phyloP scores from a whole-genome alignment of 2,329 filamentous ascomycete species.

The Cercospora sesami region DNA sequence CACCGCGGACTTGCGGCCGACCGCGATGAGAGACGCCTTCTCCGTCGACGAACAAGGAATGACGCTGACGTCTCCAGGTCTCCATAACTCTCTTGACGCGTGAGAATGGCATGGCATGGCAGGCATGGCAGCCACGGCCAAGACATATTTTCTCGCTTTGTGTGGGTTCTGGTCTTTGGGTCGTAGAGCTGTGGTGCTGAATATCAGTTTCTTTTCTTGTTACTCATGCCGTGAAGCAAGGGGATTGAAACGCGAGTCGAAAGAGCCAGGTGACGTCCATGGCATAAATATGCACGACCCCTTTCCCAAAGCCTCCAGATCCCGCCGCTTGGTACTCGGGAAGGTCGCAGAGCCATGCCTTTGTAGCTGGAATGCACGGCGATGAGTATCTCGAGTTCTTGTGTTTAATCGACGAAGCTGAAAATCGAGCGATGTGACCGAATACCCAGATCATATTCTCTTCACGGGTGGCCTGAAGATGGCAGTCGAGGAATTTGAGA shows the following conservation, averaged over 20 bases:
- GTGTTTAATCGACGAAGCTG: neutral
- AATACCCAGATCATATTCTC: neutral
- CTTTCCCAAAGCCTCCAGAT: neutral
- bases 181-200: neutral
- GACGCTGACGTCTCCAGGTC: neutral
- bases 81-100: neutral
- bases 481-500: neutral
- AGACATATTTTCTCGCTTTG: neutral
- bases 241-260: neutral
- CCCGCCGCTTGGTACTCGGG: neutral
- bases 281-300: neutral
- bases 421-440: neutral
- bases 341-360: neutral
- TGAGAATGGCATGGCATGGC: neutral
- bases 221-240: neutral
- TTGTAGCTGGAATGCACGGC: neutral
- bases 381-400: slow-evolving; percentile 3
- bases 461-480: neutral
- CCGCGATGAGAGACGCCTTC: neutral
- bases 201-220: neutral
- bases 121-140: slow-evolving; percentile 1
- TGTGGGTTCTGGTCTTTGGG: neutral
- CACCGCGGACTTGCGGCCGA: neutral
- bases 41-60: neutral
- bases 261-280: neutral